Percentiles rank a stretch among this genome's conserved stretches.
Evolutionary conservation across 2,329 filamentous ascomycete species (phyloP).

Genomic region (Sclerotiophoma versabilis): DNA sequence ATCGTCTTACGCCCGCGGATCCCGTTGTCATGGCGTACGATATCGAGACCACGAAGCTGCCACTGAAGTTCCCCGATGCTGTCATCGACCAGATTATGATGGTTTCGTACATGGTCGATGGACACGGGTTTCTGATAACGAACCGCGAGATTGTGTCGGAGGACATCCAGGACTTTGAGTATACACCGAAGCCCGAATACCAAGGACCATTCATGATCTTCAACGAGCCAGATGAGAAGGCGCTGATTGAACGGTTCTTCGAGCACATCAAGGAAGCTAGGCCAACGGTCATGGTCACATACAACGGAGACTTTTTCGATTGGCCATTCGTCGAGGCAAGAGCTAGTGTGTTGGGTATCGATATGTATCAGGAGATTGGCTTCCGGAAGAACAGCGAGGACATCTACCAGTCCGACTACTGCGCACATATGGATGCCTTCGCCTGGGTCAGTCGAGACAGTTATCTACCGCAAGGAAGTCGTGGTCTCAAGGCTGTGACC

Average conservation of each 20-base stretch:
- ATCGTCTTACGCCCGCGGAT: slow-evolving; percentile 87
- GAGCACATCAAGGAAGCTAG: slow-evolving; percentile 92
- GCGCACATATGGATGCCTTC: slow-evolving; percentile 98
- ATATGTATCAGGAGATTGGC: slow-evolving; percentile 99
- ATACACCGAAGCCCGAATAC: slow-evolving; percentile 96
- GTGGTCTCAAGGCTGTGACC: slow-evolving; percentile 96
- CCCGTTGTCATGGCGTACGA: slow-evolving; percentile 99
- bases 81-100: slow-evolving; percentile 98
- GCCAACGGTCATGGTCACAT: slow-evolving; percentile 98
- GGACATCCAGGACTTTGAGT: slow-evolving; percentile 97
- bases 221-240: slow-evolving; percentile 94
- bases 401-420: slow-evolving; percentile 94
- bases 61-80: slow-evolving; percentile 95
- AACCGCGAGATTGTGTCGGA: slow-evolving; percentile 98
- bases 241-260: slow-evolving; percentile 88
- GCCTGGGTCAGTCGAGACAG: slow-evolving; percentile 99
- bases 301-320: slow-evolving; percentile 99
- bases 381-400: slow-evolving; percentile 96
- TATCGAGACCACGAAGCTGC: slow-evolving; percentile 96
- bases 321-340: slow-evolving; percentile 97
- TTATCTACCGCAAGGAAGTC: slow-evolving; percentile 95
- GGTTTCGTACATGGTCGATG: slow-evolving; percentile 99
- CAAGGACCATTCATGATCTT: slow-evolving; percentile 96
- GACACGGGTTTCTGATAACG: slow-evolving; percentile 95
- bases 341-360: slow-evolving; percentile 92